Base-by-base conservation (phyloP, 306 rosid genomes). In the Vicia sativa region DNA sequence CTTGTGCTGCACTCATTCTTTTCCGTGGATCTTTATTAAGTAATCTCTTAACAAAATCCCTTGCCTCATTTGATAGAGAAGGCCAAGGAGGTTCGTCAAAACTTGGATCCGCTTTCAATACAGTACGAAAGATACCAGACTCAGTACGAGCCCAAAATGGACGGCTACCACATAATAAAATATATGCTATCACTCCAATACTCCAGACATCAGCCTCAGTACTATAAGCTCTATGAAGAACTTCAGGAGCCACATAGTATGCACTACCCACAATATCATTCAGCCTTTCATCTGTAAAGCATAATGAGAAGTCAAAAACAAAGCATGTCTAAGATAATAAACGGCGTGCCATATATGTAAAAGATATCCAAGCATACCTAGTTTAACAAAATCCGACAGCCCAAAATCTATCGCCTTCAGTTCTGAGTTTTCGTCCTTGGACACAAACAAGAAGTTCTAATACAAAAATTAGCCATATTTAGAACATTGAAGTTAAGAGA, bases 161-260 rank as follows among this genome's bases (percentile, higher is more conserved):
- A 62, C 98, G 96, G 75, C 98, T 87, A 38, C 98, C 98, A 68
- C 98, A 92, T 74, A 92, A 80, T 41, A 92, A 86, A 69, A 89
- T 89, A 77, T 87, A 92, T 39, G 98, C 95, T 84, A 92, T 89
- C 73, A 92, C 98, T 3, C 98, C 98, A 62, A 92, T 76, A 57
- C 98, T 92, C 98, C 98, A 92, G 42, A 87, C 80, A 55, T 92
- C 98, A 29, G 98, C 98, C 77, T 89, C 98, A 11, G 98, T 86
- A 44, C 84, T 82, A 74, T 89, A 92, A 64, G 96, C 83, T 78
- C 96, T 84, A 73, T 85, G 98, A 16, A 92, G 81, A 77, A 92
- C 98, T 84, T 92, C 98, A 2, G 98, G 98, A 71, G 98, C 96
- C 18, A 92, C 96, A 67, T 92, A 92, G 78, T 92, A 92, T 11